A percentile compares a stretch with the other conserved stretches of the same genome.
These are phyloP conservation scores for Endocarpon pusillum DNA, from an alignment of 495 filamentous ascomycete species.

Conservation along the genomic window DNA sequence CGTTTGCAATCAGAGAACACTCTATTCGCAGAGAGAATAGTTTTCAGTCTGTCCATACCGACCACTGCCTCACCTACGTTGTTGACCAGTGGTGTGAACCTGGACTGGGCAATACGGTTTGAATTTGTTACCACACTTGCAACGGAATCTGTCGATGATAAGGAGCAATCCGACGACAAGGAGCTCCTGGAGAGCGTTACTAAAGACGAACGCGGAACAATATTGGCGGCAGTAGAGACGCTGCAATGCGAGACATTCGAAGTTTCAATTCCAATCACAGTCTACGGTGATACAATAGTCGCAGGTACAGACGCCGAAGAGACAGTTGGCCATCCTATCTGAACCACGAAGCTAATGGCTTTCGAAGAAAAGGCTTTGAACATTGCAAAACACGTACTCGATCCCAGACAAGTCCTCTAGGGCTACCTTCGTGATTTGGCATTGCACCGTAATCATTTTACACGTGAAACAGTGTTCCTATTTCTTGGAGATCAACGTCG, in stretches of 20 bases:
- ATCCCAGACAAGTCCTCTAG: too few species aligned
- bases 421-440: too few species aligned
- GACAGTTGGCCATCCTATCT: slow-evolving; percentile 30
- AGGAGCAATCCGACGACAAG: slow-evolving; percentile 19
- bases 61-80: slow-evolving; percentile 70
- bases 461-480: too few species aligned
- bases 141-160: slow-evolving; percentile 9
- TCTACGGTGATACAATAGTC: slow-evolving; percentile 55
- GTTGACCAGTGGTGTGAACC: slow-evolving; percentile 65
- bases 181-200: slow-evolving; percentile 31
- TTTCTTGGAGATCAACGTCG: too few species aligned
- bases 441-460: too few species aligned
- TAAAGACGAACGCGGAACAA: slow-evolving; percentile 60
- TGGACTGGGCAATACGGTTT: slow-evolving; percentile 73
- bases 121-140: slow-evolving; percentile 63
- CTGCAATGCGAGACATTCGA: slow-evolving; percentile 79
- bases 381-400: too few species aligned
- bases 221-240: slow-evolving; percentile 55
- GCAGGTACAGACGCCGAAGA: slow-evolving; percentile 24
- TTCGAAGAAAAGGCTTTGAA: too few species aligned
- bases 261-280: slow-evolving; percentile 62
- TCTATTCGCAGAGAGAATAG: slow-evolving; percentile 57
- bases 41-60: slow-evolving; percentile 70
- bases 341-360: slow-evolving; percentile 4
- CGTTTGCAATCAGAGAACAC: slow-evolving; percentile 62